Evolutionary conservation across 2,329 filamentous ascomycete genomes (phyloP).

Genomic region (Alternaria arbusti): DNA sequence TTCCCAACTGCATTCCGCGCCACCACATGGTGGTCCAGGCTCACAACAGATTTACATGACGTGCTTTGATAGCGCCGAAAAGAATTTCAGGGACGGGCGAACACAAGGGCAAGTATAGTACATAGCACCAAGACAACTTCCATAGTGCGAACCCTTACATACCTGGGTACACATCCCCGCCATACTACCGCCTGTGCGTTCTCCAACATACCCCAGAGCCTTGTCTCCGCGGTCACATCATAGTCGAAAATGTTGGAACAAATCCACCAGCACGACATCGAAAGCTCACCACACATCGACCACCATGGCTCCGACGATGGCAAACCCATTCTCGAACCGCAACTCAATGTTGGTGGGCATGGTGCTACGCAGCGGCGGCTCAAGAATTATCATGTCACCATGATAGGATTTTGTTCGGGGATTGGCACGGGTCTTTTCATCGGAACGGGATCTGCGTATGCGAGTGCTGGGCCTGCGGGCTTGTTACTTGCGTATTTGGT

Average conservation of each 20-base stretch:
- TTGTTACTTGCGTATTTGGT: conserved; percentile 64
- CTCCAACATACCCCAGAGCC: background rate
- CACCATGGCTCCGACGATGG: conserved; percentile 12
- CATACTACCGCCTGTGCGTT: background rate
- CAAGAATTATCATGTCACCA: conserved; percentile 27
- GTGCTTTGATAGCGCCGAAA: conserved; percentile 23
- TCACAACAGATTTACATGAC: conserved; percentile 18
- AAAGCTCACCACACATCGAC: conserved; percentile 14
- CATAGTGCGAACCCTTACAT: background rate
- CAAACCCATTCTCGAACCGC: conserved; percentile 23
- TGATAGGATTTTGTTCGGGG: conserved; percentile 29
- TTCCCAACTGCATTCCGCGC: background rate
- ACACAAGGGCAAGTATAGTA: background rate
- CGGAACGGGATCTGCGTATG: conserved; percentile 25
- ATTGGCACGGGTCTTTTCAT: conserved; percentile 30
- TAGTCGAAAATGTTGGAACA: conserved; percentile 14
- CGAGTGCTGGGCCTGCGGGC: conserved; percentile 52
- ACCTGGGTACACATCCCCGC: background rate
- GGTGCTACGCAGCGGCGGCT: conserved; percentile 25
- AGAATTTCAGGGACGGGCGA: conserved; percentile 14
- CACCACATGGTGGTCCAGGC: conserved; percentile 18
- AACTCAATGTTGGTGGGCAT: conserved; percentile 26
- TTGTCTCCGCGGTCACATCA: background rate
- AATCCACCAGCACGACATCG: conserved; percentile 12
- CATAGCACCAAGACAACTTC: background rate